Percentiles rank a stretch among this genome's conserved stretches.
Evolutionary conservation across 1,284 basidiomycete genomes (phyloP).

Genomic region (Ustilago esculenta): DNA sequence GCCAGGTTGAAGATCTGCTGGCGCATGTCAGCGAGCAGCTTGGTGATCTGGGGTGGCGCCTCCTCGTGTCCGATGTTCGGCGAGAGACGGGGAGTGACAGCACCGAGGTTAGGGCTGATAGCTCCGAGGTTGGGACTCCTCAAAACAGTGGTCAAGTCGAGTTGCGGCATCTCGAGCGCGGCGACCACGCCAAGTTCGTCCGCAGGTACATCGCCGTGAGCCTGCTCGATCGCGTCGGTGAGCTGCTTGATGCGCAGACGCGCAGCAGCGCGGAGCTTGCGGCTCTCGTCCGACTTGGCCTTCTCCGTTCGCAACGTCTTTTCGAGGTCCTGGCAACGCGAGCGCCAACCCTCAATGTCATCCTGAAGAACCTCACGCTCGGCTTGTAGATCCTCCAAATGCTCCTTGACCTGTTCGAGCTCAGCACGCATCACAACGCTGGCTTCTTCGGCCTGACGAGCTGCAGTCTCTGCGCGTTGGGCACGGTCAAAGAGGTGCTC

Average conservation of each 20-base stretch:
- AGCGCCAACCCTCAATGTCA: slow-evolving; percentile 64
- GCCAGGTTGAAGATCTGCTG: slow-evolving; percentile 66
- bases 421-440: slow-evolving; percentile 26
- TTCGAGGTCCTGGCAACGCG: slow-evolving; percentile 60
- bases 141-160: slow-evolving; percentile 36
- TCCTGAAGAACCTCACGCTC: slow-evolving; percentile 64
- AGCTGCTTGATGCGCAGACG: slow-evolving; percentile 52
- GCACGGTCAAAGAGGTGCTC: slow-evolving; percentile 38
- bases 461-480: slow-evolving; percentile 41
- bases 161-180: slow-evolving; percentile 36
- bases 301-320: slow-evolving; percentile 55
- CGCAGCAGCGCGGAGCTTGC: slow-evolving; percentile 42
- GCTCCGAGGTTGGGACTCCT: slow-evolving; percentile 50
- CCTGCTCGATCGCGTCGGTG: slow-evolving; percentile 37
- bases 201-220: slow-evolving; percentile 19
- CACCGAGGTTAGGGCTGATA: slow-evolving; percentile 24
- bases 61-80: slow-evolving; percentile 36
- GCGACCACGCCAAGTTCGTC: slow-evolving; percentile 40
- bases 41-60: slow-evolving; percentile 53
- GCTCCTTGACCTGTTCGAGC: slow-evolving; percentile 27
- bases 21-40: slow-evolving; percentile 64
- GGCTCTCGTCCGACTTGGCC: slow-evolving; percentile 48
- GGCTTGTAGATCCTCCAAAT: slow-evolving; percentile 54
- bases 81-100: slow-evolving; percentile 30
- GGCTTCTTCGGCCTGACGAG: slow-evolving; percentile 19